These are phyloP conservation scores for Physaria fendleri DNA, from an alignment of 345 rosid species.

Conservation along the genomic window DNA sequence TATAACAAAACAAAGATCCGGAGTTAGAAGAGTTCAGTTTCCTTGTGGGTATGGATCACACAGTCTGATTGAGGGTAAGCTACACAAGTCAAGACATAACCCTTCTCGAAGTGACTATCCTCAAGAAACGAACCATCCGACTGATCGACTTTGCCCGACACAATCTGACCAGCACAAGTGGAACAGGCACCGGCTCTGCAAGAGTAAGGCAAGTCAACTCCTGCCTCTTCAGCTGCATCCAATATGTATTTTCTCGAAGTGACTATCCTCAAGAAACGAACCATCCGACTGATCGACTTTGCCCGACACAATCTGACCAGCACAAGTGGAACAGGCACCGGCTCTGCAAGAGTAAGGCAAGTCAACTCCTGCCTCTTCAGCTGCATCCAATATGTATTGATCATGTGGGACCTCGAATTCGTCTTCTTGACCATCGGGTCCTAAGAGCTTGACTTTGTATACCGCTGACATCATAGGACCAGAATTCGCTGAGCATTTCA, in stretches of 20 bases:
- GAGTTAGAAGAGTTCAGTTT: conserved; percentile 51
- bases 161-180: conserved; percentile 69
- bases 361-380: conserved; percentile 71
- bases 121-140: conserved; percentile 85
- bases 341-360: conserved; percentile 92
- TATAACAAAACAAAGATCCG: not conserved
- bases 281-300: conserved; percentile 81
- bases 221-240: conserved; percentile 76
- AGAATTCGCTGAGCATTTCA: conserved; percentile 45
- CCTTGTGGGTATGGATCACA: conserved; percentile 84
- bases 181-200: conserved; percentile 96
- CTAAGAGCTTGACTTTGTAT: conserved; percentile 72
- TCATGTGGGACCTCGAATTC: conserved; percentile 64
- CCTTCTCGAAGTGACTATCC: conserved; percentile 43
- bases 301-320: conserved; percentile 57
- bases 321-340: conserved; percentile 86
- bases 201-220: conserved; percentile 76
- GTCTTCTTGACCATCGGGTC: conserved; percentile 51
- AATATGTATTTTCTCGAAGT: conserved; percentile 71
- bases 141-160: conserved; percentile 61
- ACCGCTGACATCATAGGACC: conserved; percentile 45
- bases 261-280: conserved; percentile 61
- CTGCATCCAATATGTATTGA: conserved; percentile 67
- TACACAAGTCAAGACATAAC: conserved; percentile 69
- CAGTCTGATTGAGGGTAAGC: conserved; percentile 69